A percentile compares a stretch with the other conserved stretches of the same genome.
Evolutionary conservation across 2,329 filamentous ascomycete genomes (phyloP).

Genomic region (Capronia epimyces): DNA sequence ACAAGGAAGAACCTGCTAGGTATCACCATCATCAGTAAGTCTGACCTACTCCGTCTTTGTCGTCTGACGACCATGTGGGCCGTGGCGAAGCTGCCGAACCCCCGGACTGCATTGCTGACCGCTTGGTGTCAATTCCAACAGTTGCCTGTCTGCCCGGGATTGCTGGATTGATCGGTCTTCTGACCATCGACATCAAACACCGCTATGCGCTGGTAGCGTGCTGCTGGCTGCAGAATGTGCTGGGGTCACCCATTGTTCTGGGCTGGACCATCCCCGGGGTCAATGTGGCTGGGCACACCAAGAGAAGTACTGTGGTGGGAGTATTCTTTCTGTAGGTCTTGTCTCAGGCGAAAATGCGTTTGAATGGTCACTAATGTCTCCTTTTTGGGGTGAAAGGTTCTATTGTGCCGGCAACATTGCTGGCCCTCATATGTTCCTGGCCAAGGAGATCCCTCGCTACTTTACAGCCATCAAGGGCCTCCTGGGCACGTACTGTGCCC

Average conservation of each 20-base stretch:
- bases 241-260: conserved; percentile 48
- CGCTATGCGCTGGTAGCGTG: conserved; percentile 49
- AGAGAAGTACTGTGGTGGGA: conserved; percentile 47
- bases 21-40: conserved; percentile 17
- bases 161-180: conserved; percentile 48
- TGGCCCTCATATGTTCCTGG: conserved; percentile 46
- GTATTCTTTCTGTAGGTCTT: conserved; percentile 40
- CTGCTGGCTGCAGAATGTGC: conserved; percentile 49
- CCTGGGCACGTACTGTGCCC: conserved; percentile 42
- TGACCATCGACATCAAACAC: conserved; percentile 43
- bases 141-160: conserved; percentile 29
- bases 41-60: neutral
- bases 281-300: conserved; percentile 49
- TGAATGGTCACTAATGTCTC: neutral
- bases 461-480: conserved; percentile 43
- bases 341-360: neutral
- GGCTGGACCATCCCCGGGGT: conserved; percentile 49
- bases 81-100: too few relatives aligned
- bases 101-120: too few relatives aligned
- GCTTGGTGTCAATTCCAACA: too few relatives aligned
- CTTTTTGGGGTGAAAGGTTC: conserved; percentile 32
- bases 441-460: conserved; percentile 42
- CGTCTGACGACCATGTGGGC: neutral
- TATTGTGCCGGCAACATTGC: conserved; percentile 48
- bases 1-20: conserved; percentile 21